These are phyloP conservation scores for Boletales sp. DNA, from an alignment of 768 basidiomycete species.

Conservation along the genomic window DNA sequence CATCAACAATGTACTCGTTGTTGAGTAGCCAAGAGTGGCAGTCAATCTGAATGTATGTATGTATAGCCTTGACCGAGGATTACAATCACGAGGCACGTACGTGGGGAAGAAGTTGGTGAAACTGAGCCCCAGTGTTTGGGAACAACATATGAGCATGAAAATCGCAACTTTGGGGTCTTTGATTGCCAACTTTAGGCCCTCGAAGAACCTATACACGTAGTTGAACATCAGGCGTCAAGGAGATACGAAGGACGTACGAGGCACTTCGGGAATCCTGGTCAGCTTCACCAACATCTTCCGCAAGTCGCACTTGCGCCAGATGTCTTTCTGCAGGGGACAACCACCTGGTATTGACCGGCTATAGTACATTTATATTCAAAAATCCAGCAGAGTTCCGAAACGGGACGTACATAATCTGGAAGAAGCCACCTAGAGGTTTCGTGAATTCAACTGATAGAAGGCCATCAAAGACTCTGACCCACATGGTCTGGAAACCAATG, in stretches of 20 bases:
- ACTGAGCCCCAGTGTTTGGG: conserved; percentile 54
- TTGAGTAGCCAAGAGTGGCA: conserved; percentile 57
- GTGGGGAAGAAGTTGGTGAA: conserved; percentile 62
- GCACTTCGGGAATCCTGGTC: conserved; percentile 56
- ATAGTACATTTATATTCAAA: neutral
- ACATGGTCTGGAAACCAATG: conserved; percentile 57
- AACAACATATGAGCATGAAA: conserved; percentile 51
- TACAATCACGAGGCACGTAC: conserved; percentile 22
- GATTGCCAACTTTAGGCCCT: conserved; percentile 45
- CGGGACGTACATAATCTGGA: conserved; percentile 52
- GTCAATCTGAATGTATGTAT: conserved; percentile 40
- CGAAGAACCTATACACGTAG: conserved; percentile 10
- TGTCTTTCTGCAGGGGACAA: conserved; percentile 45
- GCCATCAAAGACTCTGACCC: neutral
- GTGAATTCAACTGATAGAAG: neutral
- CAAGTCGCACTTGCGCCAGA: conserved; percentile 62
- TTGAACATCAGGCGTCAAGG: neutral
- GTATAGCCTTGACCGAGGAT: neutral
- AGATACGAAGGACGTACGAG: conserved; percentile 41
- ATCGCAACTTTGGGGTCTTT: conserved; percentile 53
- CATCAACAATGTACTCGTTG: conserved; percentile 54
- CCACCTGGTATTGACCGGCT: conserved; percentile 66
- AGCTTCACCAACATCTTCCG: conserved; percentile 67
- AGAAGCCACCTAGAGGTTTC: conserved; percentile 44
- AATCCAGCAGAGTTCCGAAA: too few species aligned